A percentile compares a stretch with the other conserved stretches of the same genome.
These are phyloP conservation scores for Pulveroboletus sp. DNA, from an alignment of 768 basidiomycete genomes.

Conservation along the genomic window DNA sequence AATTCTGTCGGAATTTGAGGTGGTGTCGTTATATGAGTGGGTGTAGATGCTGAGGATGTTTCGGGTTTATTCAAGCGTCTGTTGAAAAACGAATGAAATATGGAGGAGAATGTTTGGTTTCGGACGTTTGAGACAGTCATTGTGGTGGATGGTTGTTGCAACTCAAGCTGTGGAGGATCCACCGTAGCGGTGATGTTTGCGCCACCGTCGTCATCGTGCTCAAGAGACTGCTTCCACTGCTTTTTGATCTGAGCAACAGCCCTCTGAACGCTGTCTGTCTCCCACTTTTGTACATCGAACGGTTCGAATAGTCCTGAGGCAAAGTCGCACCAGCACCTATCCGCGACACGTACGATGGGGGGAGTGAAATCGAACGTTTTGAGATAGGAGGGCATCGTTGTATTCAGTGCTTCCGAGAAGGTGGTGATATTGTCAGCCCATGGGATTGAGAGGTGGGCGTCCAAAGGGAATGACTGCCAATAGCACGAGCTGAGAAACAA, in stretches of 20 bases:
- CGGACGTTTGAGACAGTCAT: not conserved
- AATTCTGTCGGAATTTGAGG: constrained; percentile 6
- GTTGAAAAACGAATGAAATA: constrained; percentile 25
- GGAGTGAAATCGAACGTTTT: constrained; percentile 40
- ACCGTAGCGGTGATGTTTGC: constrained; percentile 24
- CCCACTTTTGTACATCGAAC: constrained; percentile 75
- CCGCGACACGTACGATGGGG: constrained; percentile 57
- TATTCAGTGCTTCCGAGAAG: constrained; percentile 60
- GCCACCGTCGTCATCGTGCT: constrained; percentile 21
- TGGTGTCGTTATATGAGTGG: not conserved
- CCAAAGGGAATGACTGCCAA: constrained; percentile 76
- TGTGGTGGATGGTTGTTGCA: constrained; percentile 9
- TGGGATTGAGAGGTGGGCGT: constrained; percentile 55
- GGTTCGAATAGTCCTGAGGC: constrained; percentile 67
- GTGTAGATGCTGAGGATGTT: not conserved
- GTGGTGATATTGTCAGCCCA: constrained; percentile 72
- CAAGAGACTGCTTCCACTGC: constrained; percentile 24
- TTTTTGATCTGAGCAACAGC: constrained; percentile 35
- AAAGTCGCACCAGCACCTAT: constrained; percentile 87
- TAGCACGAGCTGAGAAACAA: constrained; percentile 85
- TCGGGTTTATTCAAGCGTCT: constrained; percentile 6
- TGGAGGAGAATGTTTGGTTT: constrained; percentile 20
- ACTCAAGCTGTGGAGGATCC: constrained; percentile 17
- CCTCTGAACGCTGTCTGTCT: constrained; percentile 55
- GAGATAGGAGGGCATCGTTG: constrained; percentile 40